These are phyloP conservation scores for Vitis hybrid DNA, from an alignment of 177 flowering plant species.

Conservation along the genomic window DNA sequence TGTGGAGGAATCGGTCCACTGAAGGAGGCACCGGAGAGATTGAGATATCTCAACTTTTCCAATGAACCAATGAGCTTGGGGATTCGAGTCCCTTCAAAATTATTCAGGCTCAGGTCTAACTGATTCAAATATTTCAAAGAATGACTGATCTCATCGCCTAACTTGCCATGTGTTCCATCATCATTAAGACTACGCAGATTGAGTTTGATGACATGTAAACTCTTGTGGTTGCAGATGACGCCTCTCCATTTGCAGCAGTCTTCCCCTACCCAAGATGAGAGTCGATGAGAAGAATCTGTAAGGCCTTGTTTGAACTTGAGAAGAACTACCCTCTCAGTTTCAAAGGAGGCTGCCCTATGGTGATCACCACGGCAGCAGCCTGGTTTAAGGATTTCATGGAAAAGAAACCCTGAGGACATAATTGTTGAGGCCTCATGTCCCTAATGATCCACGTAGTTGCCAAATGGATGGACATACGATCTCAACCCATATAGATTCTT, in stretches of 20 bases:
- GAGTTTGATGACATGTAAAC: not conserved
- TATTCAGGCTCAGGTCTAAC: conserved; percentile 25
- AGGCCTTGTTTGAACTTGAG: conserved; percentile 15
- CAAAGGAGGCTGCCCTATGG: not conserved
- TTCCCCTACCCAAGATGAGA: no score
- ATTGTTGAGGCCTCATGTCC: no score
- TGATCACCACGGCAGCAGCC: no score
- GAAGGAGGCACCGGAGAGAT: conserved; percentile 15
- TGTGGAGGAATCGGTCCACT: conserved; percentile 7
- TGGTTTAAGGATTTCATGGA: no score
- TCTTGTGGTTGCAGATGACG: conserved; percentile 8
- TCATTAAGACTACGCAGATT: conserved; percentile 1
- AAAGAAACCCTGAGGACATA: no score
- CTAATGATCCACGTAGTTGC: no score
- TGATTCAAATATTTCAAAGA: conserved; percentile 13
- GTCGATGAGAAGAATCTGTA: conserved; percentile 9
- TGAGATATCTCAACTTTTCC: conserved; percentile 14
- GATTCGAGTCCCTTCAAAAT: conserved; percentile 9
- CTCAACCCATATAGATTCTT: no score
- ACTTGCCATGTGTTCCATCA: not conserved
- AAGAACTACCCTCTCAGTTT: conserved; percentile 16
- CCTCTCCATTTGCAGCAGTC: conserved; percentile 15
- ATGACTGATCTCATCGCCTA: conserved; percentile 9
- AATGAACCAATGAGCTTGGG: conserved; percentile 18
- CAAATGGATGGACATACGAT: no score